Conservation (phyloP, 345 rosid species). For the Murraya koenigii region DNA sequence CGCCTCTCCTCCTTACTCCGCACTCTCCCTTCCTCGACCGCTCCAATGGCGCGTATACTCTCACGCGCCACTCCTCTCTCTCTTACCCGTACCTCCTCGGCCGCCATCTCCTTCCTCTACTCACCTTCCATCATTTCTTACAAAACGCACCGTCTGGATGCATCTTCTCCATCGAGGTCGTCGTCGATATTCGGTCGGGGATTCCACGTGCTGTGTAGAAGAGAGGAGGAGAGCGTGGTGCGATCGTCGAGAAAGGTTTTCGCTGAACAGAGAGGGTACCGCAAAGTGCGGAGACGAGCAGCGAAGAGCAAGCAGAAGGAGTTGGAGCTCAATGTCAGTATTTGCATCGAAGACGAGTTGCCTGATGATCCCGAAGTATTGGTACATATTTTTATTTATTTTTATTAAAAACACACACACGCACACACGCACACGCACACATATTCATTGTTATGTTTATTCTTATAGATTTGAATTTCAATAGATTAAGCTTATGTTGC, state of each 20-base stretch:
- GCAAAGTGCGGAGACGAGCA: constrained; percentile 52
- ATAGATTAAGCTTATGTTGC: neutral
- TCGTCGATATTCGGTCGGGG: constrained; percentile 29
- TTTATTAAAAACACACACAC: neutral
- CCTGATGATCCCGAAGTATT: constrained; percentile 84
- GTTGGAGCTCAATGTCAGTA: constrained; percentile 72
- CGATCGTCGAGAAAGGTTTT: constrained; percentile 25
- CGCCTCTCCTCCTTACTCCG: constrained; percentile 48
- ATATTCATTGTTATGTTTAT: neutral
- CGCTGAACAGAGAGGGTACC: constrained; percentile 59
- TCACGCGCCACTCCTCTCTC: constrained; percentile 42
- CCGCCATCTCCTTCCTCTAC: constrained; percentile 4
- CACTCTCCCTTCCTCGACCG: constrained; percentile 19
- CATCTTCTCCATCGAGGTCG: constrained; percentile 5
- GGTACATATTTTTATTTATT: constrained; percentile 32
- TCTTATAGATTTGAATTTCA: neutral
- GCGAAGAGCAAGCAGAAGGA: constrained; percentile 52
- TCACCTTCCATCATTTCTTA: constrained; percentile 14
- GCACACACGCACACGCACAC: too few species aligned
- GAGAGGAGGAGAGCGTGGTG: constrained; percentile 23
- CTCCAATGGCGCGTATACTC: constrained; percentile 49
- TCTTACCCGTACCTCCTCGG: constrained; percentile 12
- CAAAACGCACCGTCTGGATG: constrained; percentile 16
- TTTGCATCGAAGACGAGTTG: constrained; percentile 78
- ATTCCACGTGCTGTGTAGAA: constrained; percentile 35